Conservation (phyloP, 768 basidiomycete species). For the Rhodosporidiobolus odoratus region DNA sequence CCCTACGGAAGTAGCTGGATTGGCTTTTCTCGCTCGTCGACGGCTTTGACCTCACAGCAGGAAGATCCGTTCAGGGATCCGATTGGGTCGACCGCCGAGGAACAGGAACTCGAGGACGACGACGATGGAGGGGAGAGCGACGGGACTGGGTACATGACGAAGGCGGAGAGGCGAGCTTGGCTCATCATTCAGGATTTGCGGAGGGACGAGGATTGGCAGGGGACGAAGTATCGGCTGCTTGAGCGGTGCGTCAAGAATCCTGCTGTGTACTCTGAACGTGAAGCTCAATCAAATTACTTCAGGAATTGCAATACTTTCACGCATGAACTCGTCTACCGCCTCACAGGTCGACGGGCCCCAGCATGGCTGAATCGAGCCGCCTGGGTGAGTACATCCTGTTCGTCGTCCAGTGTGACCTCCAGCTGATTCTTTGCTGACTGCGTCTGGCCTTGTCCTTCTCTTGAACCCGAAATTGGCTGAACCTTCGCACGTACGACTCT, state of each 20-base stretch:
- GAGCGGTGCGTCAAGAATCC: conserved; percentile 8
- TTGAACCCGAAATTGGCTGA: background rate
- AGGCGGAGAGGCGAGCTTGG: conserved; percentile 15
- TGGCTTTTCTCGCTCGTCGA: background rate
- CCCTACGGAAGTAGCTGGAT: background rate
- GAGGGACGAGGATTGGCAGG: conserved; percentile 16
- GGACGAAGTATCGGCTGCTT: conserved; percentile 17
- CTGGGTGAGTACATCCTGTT: conserved; percentile 5
- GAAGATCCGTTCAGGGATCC: conserved; percentile 1
- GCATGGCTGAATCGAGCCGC: conserved; percentile 31
- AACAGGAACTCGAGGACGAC: background rate
- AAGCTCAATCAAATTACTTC: background rate
- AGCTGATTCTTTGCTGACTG: background rate
- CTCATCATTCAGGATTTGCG: conserved; percentile 25
- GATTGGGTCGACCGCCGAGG: background rate
- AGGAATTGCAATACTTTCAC: conserved; percentile 36
- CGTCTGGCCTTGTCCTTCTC: background rate
- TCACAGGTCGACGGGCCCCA: conserved; percentile 18
- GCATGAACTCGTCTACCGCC: conserved; percentile 22
- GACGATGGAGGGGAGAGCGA: conserved; percentile 27
- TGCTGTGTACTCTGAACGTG: background rate
- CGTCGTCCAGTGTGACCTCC: background rate
- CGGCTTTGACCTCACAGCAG: background rate
- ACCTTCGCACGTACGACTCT: background rate
- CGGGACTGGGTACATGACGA: conserved; percentile 24